phyloP scores from a whole-genome alignment of 75 land plant genomes.

The Larix kaempferi region DNA sequence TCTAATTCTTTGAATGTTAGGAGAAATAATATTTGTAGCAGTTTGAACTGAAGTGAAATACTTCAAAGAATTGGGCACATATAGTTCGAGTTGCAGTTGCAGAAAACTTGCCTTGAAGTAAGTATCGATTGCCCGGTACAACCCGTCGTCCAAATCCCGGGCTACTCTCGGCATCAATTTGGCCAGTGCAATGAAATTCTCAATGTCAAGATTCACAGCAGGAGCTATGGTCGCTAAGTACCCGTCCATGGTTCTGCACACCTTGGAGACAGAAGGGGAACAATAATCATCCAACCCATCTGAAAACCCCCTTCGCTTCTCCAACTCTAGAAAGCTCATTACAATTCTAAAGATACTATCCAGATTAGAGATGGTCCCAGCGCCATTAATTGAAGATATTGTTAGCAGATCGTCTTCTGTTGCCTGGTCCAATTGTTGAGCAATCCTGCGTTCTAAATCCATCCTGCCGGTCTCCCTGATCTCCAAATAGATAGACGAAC shows the following conservation, averaged over 20 bases:
- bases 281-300: conserved; percentile 22
- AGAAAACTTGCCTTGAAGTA: conserved; percentile 44
- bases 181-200: conserved; percentile 60
- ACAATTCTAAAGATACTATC: conserved; percentile 73
- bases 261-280: conserved; percentile 51
- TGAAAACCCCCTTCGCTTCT: conserved; percentile 35
- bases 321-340: conserved; percentile 57
- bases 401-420: conserved; percentile 73
- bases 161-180: conserved; percentile 49
- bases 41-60: too few relatives aligned
- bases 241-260: conserved; percentile 45
- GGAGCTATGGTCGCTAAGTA: conserved; percentile 70
- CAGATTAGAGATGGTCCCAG: conserved; percentile 66
- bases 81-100: too few relatives aligned
- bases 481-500: conserved; percentile 69
- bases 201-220: conserved; percentile 37
- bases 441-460: conserved; percentile 79
- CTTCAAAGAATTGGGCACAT: too few relatives aligned
- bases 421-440: conserved; percentile 68
- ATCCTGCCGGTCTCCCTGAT: conserved; percentile 43
- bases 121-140: conserved; percentile 74
- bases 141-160: conserved; percentile 61
- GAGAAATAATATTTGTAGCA: too few relatives aligned
- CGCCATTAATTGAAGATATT: conserved; percentile 55
- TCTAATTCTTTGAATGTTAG: too few relatives aligned